phyloP scores from a whole-genome alignment of 345 rosid genomes.

The Litchi chinensis region DNA sequence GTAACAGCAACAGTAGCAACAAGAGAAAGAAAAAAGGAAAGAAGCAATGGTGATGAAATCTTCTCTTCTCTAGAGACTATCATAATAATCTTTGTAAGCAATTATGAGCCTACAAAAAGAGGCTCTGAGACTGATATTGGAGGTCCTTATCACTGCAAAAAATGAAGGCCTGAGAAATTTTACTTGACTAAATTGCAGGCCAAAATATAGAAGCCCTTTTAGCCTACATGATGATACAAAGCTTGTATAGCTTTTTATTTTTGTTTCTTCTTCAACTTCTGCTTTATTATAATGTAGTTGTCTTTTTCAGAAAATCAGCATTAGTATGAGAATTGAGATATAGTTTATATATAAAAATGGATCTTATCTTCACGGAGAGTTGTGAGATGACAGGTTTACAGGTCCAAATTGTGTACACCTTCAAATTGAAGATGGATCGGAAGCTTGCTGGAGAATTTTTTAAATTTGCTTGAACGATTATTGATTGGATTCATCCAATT shows the following conservation, averaged over 20 bases:
- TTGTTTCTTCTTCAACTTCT: neutral
- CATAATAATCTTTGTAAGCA: slow-evolving; percentile 16
- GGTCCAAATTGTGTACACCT: neutral
- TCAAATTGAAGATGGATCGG: neutral
- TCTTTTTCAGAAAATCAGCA: neutral
- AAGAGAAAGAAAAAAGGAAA: slow-evolving; percentile 82
- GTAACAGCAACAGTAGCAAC: slow-evolving; percentile 39
- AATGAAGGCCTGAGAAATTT: slow-evolving; percentile 4
- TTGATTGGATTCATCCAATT: neutral
- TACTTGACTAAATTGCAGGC: slow-evolving; percentile 17
- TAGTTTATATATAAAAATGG: neutral
- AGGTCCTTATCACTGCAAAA: slow-evolving; percentile 8
- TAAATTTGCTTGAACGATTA: neutral
- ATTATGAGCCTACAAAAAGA: slow-evolving; percentile 8
- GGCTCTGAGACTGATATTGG: slow-evolving; percentile 1
- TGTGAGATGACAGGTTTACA: neutral
- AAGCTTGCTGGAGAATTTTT: neutral
- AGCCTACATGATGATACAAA: slow-evolving; percentile 18
- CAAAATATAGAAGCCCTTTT: neutral
- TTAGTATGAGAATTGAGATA: neutral
- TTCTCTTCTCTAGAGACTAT: neutral
- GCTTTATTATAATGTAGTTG: neutral
- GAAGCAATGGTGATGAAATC: slow-evolving; percentile 67
- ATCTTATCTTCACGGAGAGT: neutral
- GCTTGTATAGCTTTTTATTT: slow-evolving; percentile 27